Base-by-base conservation (phyloP, 106 monocot species). In the Narthecium ossifragum region DNA sequence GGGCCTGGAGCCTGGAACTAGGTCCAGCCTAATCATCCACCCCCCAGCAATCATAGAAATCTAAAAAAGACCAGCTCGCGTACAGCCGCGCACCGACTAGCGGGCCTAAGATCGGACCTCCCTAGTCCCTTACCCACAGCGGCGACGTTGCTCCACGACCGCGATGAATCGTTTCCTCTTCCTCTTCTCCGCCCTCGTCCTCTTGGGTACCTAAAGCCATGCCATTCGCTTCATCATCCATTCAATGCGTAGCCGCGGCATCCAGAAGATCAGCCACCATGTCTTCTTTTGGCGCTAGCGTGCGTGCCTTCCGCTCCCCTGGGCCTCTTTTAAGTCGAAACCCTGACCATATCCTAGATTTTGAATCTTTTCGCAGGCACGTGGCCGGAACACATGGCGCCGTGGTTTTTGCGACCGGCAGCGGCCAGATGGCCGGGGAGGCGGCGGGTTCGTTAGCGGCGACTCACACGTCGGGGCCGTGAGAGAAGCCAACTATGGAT, bases 381-480 rank as follows among this genome's bases (percentile, higher is more conserved):
- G 56, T 48, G 59, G 48, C 20, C 63, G 73, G 29, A 58, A 40
- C 13, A 49, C 26, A 26, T 69, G 68, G 71, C 55, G 38, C 12
- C 79, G 78, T 1, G 72, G 79, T 37, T 75, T 57, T 68, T 65
- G 65, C 57, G 56, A 59, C 34, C 57, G 70, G 0, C 60, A 55
- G 3, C 61, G 60, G 17, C 59, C 55, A 10, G 50, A 25, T 0
- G 31, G 45, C 8, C 51, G 20, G 0, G 51, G 28, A 14, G 46
- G 36, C 29, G 28, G 33, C 45, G 27, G 20, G 14, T 24, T 62
- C 31, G 71, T 72, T 14, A 75, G 53, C 56, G 71, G 75, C 15
- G 80, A 75, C 43, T 72, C 80, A 8, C 66, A 75, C 22, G 14
- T 38, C 6, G 39, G 57, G 17, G 27, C 74, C 39, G 65, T 74